Conservation (phyloP, 2,329 filamentous ascomycete species). For the Blumeria graminis region DNA sequence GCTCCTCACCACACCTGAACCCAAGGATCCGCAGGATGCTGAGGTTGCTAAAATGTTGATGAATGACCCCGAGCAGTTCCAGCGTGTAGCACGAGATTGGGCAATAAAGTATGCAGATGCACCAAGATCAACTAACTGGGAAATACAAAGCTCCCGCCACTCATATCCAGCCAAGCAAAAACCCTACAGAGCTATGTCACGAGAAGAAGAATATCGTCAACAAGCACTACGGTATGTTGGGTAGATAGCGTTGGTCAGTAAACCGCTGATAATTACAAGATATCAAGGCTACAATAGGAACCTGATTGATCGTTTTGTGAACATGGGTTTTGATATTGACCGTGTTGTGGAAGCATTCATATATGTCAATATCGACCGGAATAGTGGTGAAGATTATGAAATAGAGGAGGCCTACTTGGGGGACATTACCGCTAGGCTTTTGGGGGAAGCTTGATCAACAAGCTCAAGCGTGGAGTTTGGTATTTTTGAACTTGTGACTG, state of each 20-base stretch:
- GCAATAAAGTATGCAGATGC: conserved; percentile 64
- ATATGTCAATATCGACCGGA: conserved; percentile 57
- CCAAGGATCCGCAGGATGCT: conserved; percentile 88
- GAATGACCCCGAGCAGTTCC: conserved; percentile 53
- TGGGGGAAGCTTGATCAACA: conserved; percentile 37
- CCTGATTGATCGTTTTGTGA: conserved; percentile 60
- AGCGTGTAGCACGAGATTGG: conserved; percentile 71
- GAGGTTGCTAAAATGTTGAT: conserved; percentile 85
- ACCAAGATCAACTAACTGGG: conserved; percentile 27
- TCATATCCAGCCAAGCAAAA: conserved; percentile 15
- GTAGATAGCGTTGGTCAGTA: not conserved
- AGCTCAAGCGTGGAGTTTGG: not conserved
- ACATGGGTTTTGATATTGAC: conserved; percentile 79
- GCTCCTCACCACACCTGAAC: conserved; percentile 78
- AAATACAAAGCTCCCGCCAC: conserved; percentile 15
- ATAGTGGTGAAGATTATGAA: conserved; percentile 55
- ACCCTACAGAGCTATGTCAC: conserved; percentile 8
- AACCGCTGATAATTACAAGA: conserved; percentile 19
- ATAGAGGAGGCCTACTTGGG: conserved; percentile 80
- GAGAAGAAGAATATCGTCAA: conserved; percentile 11
- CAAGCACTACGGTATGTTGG: conserved; percentile 7
- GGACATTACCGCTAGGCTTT: conserved; percentile 63
- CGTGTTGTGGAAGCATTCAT: conserved; percentile 69
- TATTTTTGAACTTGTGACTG: not conserved
- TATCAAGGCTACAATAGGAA: conserved; percentile 75